Evolutionary conservation across 306 rosid species (phyloP), one percentile per base, ranked within the genome.

Genomic region (Trifolium dubium): DNA sequence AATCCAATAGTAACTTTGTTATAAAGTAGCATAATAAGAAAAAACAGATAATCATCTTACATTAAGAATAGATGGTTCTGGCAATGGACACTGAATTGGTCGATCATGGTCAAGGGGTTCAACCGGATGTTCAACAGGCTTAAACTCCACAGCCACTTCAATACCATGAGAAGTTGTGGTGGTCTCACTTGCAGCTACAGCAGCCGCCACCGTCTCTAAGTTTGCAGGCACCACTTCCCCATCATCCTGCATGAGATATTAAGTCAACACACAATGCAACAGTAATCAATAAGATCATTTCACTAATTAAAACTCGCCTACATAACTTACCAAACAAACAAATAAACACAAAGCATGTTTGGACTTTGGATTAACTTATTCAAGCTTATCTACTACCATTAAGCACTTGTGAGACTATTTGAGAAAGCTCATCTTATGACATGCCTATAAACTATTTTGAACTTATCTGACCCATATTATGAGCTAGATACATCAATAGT

Each of bases 31-130:
- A 50, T 13, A 17, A 49, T n/a, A 14, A 49, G 46, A 61, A 77
- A 77, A 77, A 56, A 11, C 64, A 61, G 56, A 60, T 67, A 17
- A 51, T 40, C 1, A 18, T 70, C 96, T 91, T 87, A 91, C 99
- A 74, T 94, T 91, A 17, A 91, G 92, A 77, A 94, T 92, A 32
- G 97, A 94, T 30, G 99, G 97, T 75, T 94, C 97, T 0, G 97
- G 99, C 51, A 89, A 74, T 0, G 97, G 99, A 82, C 97, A 92
- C 72, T 84, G 97, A 78, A 94, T 85, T 4, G 99, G 97, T 62
- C 85, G 66, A 67, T 94, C 97, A 67, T 74, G 88, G 77, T 92
- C 96, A 34, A 83, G 95, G 12, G 97, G 97, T 81, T 94, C 97
- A 51, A 54, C 53, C 2, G 99, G 99, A 64, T 94, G 97, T 71